These are phyloP conservation scores for Pueraria montana DNA, from an alignment of 306 rosid genomes.

Conservation along the genomic window DNA sequence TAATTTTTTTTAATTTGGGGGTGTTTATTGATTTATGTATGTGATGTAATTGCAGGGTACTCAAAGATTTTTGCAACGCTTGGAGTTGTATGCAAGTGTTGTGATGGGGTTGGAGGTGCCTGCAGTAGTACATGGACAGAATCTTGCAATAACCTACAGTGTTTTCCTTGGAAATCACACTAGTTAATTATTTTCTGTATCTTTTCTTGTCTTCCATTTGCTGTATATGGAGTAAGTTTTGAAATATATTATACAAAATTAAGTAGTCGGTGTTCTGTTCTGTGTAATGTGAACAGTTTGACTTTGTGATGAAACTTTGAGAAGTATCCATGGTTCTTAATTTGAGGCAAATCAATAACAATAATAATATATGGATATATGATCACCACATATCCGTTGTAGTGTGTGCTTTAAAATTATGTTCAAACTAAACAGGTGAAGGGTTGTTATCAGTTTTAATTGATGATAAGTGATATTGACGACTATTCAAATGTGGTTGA, in stretches of 20 bases:
- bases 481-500: conserved; percentile 24
- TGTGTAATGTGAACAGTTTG: conserved; percentile 43
- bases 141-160: conserved; percentile 61
- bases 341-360: conserved; percentile 25
- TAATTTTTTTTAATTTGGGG: background rate
- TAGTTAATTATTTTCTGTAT: background rate
- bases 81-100: conserved; percentile 71
- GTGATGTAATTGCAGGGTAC: conserved; percentile 41
- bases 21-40: background rate
- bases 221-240: conserved; percentile 27
- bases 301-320: conserved; percentile 16
- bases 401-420: background rate
- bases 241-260: background rate
- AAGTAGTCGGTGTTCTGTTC: background rate
- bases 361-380: background rate
- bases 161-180: conserved; percentile 68
- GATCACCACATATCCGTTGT: background rate
- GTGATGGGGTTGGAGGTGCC: conserved; percentile 59
- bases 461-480: background rate
- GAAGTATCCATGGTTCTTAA: conserved; percentile 18
- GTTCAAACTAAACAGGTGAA: conserved; percentile 5
- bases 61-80: conserved; percentile 52
- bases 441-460: background rate
- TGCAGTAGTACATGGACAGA: conserved; percentile 58
- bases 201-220: conserved; percentile 24